Evolutionary conservation across 306 rosid genomes (phyloP).

Genomic region (Pterocarpus macrocarpus): DNA sequence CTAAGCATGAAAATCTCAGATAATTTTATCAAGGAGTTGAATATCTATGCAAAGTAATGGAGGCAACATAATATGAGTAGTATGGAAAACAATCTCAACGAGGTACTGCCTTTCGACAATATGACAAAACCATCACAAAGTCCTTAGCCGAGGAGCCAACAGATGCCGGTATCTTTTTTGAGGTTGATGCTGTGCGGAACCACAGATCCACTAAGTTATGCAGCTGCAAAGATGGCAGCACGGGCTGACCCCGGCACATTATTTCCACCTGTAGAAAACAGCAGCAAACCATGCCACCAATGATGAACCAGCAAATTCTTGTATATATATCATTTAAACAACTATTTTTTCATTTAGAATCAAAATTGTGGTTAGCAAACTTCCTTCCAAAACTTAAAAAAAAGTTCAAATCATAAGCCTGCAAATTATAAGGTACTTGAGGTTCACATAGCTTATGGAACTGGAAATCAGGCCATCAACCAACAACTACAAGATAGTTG

Average conservation of each 20-base stretch:
- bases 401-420: background rate
- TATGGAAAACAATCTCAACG: slow-evolving; percentile 35
- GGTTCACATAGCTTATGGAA: background rate
- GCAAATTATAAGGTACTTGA: background rate
- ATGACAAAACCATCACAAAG: slow-evolving; percentile 93
- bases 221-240: slow-evolving; percentile 72
- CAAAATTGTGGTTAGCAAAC: background rate
- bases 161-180: slow-evolving; percentile 74
- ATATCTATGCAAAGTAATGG: slow-evolving; percentile 12
- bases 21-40: slow-evolving; percentile 5
- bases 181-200: slow-evolving; percentile 79
- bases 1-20: slow-evolving; percentile 30
- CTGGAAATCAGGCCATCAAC: background rate
- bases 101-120: slow-evolving; percentile 65
- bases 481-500: background rate
- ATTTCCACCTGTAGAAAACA: slow-evolving; percentile 77
- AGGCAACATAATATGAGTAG: slow-evolving; percentile 1
- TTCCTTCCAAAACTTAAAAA: background rate
- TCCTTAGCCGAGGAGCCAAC: slow-evolving; percentile 97
- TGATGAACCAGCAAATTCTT: background rate
- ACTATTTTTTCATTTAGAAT: background rate
- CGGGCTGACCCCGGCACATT: slow-evolving; percentile 84
- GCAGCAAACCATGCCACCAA: slow-evolving; percentile 23
- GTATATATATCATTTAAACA: background rate
- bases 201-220: slow-evolving; percentile 86